A percentile compares a stretch with the other conserved stretches of the same genome.
Conservation (phyloP, 768 basidiomycete genomes). For the Suillus cothurnatus region DNA sequence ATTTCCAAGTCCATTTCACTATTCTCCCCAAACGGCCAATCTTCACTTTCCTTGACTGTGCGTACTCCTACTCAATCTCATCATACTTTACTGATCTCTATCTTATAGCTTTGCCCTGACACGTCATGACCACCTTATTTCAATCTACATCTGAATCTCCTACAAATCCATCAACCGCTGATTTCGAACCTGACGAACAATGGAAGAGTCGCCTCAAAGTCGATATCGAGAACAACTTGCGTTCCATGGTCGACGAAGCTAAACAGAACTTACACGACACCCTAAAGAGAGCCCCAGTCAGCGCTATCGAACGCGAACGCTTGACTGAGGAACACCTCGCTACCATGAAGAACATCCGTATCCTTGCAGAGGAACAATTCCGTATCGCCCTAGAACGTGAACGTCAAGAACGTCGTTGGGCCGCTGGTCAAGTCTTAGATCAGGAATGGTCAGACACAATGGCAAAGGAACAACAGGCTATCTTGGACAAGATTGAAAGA, state of each 20-base stretch:
- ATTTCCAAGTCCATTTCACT: conserved; percentile 16
- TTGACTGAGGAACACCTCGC: conserved; percentile 42
- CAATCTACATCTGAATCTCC: conserved; percentile 18
- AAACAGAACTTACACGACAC: conserved; percentile 57
- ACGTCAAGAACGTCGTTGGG: conserved; percentile 52
- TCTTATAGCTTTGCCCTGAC: not conserved
- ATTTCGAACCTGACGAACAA: conserved; percentile 52
- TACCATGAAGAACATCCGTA: conserved; percentile 46
- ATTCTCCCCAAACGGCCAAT: conserved; percentile 5
- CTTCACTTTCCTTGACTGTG: not conserved
- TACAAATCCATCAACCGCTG: conserved; percentile 16
- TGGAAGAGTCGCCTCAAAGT: conserved; percentile 53
- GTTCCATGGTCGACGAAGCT: conserved; percentile 57
- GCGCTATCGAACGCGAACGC: conserved; percentile 35
- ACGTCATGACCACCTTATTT: conserved; percentile 28
- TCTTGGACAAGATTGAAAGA: conserved; percentile 51
- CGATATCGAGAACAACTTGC: conserved; percentile 51
- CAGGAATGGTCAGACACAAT: conserved; percentile 34
- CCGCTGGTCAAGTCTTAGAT: conserved; percentile 39
- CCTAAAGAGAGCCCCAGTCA: conserved; percentile 45
- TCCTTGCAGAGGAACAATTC: conserved; percentile 50
- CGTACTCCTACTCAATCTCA: conserved; percentile 10
- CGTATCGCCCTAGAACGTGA: conserved; percentile 47
- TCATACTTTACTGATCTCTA: not conserved
- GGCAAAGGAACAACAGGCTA: conserved; percentile 42